Percentiles rank a stretch among this genome's conserved stretches.
Evolutionary conservation across 1,139 yeast species (phyloP).

Genomic region (Geotrichum carabidarum): DNA sequence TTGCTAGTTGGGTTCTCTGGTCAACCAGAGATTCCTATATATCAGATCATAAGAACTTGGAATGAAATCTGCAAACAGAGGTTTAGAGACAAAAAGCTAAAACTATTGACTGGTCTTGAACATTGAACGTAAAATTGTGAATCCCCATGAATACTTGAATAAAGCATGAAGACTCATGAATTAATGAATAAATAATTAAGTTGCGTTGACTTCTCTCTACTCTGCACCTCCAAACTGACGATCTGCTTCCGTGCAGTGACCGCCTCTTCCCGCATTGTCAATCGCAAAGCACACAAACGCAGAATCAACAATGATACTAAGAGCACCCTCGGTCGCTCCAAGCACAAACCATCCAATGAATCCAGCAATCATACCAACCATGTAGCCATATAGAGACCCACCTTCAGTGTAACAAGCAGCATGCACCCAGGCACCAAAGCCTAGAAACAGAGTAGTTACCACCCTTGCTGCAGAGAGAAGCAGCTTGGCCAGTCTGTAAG

Average conservation of each 20-base stretch:
- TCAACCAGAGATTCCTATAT: too few species aligned
- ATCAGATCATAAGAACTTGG: too few species aligned
- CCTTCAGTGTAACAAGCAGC: constrained; percentile 36
- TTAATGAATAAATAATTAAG: background rate
- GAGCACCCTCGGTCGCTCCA: constrained; percentile 43
- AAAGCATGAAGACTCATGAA: background rate
- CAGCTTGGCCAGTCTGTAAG: constrained; percentile 40
- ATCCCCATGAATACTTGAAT: background rate
- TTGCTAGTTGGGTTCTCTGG: too few species aligned
- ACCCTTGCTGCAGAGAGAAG: constrained; percentile 39
- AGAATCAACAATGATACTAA: constrained; percentile 41
- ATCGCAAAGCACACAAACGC: constrained; percentile 38
- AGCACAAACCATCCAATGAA: constrained; percentile 43
- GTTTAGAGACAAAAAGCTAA: background rate
- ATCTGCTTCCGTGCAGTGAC: constrained; percentile 38
- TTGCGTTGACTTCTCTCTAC: background rate
- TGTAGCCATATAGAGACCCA: constrained; percentile 40
- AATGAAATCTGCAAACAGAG: too few species aligned
- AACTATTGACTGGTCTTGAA: background rate
- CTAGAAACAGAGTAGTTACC: constrained; percentile 38
- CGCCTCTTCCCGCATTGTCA: constrained; percentile 34
- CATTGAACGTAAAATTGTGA: background rate
- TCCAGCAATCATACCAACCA: constrained; percentile 40
- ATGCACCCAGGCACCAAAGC: constrained; percentile 41
- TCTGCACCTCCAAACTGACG: constrained; percentile 29